phyloP scores from a whole-genome alignment of 1,139 yeast species.

The Suhomyces ambrosiae region DNA sequence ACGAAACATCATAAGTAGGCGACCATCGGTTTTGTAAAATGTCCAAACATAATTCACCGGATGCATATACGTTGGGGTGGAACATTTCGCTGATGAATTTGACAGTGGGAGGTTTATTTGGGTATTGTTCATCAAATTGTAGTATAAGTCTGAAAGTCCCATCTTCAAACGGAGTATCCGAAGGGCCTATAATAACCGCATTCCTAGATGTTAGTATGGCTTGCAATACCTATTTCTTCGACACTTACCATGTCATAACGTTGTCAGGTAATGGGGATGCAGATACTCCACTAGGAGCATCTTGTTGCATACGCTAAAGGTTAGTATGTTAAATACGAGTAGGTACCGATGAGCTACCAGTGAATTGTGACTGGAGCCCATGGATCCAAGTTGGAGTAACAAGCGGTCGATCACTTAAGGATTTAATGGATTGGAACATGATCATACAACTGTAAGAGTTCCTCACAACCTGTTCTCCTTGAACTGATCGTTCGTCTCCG shows the following conservation, averaged over 20 bases:
- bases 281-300: slow-evolving; percentile 96
- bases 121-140: slow-evolving; percentile 96
- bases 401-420: too few species aligned
- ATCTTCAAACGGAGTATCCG: slow-evolving; percentile 97
- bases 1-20: slow-evolving; percentile 98
- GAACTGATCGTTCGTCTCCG: too few species aligned
- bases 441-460: too few species aligned
- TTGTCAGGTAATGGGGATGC: slow-evolving; percentile 97
- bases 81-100: slow-evolving; percentile 93
- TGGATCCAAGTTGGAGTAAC: too few species aligned
- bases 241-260: slow-evolving; percentile 79
- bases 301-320: slow-evolving; percentile 86
- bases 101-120: slow-evolving; percentile 94
- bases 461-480: too few species aligned
- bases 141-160: slow-evolving; percentile 89
- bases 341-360: too few species aligned
- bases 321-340: too few species aligned
- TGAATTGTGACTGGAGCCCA: too few species aligned
- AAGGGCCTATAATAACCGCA: slow-evolving; percentile 97
- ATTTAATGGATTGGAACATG: too few species aligned
- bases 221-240: not conserved
- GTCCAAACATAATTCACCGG: slow-evolving; percentile 94
- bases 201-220: slow-evolving; percentile 47
- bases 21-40: slow-evolving; percentile 97
- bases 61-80: slow-evolving; percentile 95